Percentiles rank a stretch among this genome's conserved stretches.
Conservation (phyloP, 73 alveolate species). For the Tetrahymena borealis region DNA sequence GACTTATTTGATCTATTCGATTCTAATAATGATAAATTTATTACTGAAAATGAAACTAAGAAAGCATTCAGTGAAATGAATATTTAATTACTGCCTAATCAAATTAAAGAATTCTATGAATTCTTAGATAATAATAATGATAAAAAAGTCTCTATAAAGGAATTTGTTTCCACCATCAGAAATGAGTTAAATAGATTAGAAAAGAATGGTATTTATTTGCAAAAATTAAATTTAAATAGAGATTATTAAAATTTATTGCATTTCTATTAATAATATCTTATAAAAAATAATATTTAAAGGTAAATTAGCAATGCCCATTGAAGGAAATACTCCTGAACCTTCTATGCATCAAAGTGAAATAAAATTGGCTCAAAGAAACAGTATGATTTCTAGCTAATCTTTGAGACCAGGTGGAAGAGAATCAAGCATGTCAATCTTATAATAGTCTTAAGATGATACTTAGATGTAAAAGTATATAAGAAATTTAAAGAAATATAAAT, state of each 20-base stretch:
- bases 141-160: not conserved
- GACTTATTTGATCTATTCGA: not conserved
- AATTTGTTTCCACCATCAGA: not conserved
- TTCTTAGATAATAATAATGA: not conserved
- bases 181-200: not conserved
- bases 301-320: not conserved
- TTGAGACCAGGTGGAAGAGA: not conserved
- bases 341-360: not conserved
- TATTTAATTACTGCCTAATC: not conserved
- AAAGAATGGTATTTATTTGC: not conserved
- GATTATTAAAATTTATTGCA: too few relatives aligned
- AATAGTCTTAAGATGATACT: not conserved
- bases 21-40: not conserved
- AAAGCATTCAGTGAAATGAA: not conserved
- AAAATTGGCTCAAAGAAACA: not conserved
- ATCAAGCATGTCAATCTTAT: not conserved
- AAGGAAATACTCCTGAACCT: not conserved
- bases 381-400: not conserved
- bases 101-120: not conserved
- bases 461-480: not conserved
- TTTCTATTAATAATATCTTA: not conserved
- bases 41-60: not conserved
- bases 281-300: too few relatives aligned
- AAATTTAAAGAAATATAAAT: not conserved
- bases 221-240: not conserved